Evolutionary conservation across 306 rosid species (phyloP).

Genomic region (Geum urbanum): DNA sequence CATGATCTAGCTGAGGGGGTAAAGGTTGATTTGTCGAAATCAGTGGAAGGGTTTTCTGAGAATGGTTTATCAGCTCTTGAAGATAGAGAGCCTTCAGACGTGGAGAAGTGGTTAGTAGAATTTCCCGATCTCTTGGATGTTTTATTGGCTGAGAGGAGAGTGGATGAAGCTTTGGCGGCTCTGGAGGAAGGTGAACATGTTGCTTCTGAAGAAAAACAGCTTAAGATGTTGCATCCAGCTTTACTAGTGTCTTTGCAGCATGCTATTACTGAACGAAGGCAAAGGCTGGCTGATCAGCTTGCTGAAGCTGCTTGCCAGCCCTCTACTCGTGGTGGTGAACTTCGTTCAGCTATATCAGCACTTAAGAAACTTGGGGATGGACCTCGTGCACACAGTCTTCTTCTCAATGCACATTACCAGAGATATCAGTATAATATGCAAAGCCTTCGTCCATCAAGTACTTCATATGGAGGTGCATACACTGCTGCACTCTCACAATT

Average conservation of each 20-base stretch:
- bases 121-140: slow-evolving; percentile 94
- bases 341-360: slow-evolving; percentile 82
- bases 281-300: slow-evolving; percentile 89
- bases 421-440: slow-evolving; percentile 89
- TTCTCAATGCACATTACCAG: slow-evolving; percentile 82
- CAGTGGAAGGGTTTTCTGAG: slow-evolving; percentile 44
- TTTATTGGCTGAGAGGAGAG: slow-evolving; percentile 89
- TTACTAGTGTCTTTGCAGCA: slow-evolving; percentile 56
- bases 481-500: slow-evolving; percentile 97
- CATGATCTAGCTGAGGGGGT: slow-evolving; percentile 96
- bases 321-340: slow-evolving; percentile 89
- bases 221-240: slow-evolving; percentile 53
- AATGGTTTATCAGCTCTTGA: slow-evolving; percentile 43
- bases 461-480: slow-evolving; percentile 97
- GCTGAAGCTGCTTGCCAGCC: slow-evolving; percentile 99
- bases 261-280: slow-evolving; percentile 67
- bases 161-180: slow-evolving; percentile 83
- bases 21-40: slow-evolving; percentile 51
- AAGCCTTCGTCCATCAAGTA: slow-evolving; percentile 92
- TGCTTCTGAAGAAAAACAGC: slow-evolving; percentile 67
- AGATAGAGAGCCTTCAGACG: slow-evolving; percentile 59
- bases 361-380: slow-evolving; percentile 97
- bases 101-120: slow-evolving; percentile 85
- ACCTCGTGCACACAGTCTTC: slow-evolving; percentile 81
- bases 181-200: slow-evolving; percentile 85